Base-by-base conservation (phyloP, 176 grass and related monocot species). In the Rhynchospora pubera region DNA sequence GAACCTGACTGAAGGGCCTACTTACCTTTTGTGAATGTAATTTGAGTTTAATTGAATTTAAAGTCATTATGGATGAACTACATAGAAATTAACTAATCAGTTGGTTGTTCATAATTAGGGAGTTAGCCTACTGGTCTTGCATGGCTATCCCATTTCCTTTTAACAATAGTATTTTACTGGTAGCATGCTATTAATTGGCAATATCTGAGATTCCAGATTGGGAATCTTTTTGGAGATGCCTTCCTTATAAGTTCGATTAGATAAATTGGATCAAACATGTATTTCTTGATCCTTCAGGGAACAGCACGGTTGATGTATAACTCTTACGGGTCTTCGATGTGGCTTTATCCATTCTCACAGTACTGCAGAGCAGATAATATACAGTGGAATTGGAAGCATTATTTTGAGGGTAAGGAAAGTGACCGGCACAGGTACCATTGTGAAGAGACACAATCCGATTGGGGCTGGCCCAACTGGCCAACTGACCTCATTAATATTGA, bases 371-470 rank as follows among this genome's bases (percentile, higher is more conserved):
- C 94, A 58, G 94, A 97, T 87, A 94, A 97, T 93, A 65, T 92
- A 86, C 93, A 97, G 79, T 97, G 92, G 94, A 97, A 97, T 68
- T 97, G 92, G 94, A 94, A 94, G 66, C 69, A 87, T 81, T 97
- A 87, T 89, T 97, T 94, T 87, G 90, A 88, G 87, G 91, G 90
- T 57, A 92, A 83, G 55, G 88, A 77, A 64, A 69, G 85, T 83
- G 86, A 78, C 28, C 46, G 76, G 65, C 88, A 97, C 65, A 91
- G 63, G 65, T 89, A 91, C 69, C 88, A 92, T 72, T 97, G 94
- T n/a, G 92, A 97, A 86, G 92, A 94, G 79, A 90, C 74, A 66
- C 88, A 94, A 64, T 90, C 88, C 84, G 76, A 60, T 81, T 89
- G 90, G 42, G 83, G 85, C 7, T 89, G 91, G 66, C 87, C 88